Base-by-base conservation (phyloP, 2,329 filamentous ascomycete species). In the Fusarium chaquense region DNA sequence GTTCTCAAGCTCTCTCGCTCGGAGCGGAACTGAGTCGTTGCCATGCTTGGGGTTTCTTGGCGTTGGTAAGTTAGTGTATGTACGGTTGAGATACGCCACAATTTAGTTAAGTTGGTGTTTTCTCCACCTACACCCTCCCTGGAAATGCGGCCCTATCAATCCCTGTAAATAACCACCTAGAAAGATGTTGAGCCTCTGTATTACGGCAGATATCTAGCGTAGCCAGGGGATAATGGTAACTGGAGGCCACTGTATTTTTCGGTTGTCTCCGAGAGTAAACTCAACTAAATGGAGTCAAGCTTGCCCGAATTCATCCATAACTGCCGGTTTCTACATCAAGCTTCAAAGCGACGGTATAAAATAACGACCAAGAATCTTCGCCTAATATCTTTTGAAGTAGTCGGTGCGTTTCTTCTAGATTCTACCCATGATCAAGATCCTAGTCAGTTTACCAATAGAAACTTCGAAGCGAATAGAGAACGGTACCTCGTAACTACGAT, bases 51-150 rank as follows among this genome's bases (percentile, higher is more conserved):
- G 50, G 49, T 40, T 54, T 65, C 71, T 73, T 64, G 70, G 67
- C 57, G 55, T 46, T 58, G 47, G 62, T 49, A 46, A 46, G 44
- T 20, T 20, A 46, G 22, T 44, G 24, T 24, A 43, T 24, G 36
- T 24, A 40, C 61, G 64, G 68, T 70, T 75, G 58, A 69, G 64
- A 69, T 60, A 62, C 62, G 69, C 69, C 69, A 69, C 69, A 52
- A 26, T 30, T 40, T 40, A 52, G 49, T 53, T 40, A 43, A 56
- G 57, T 36, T 46, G 49, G 32, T 28, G 44, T 51, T 47, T 65
- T 71, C 70, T 62, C 66, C 69, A 69, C 62, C 53, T 52, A 20
- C 36, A 24, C 40, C 22, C 40, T 24, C 45, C 38, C 24, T 51
- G 47, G 20, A 28, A n/a, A 57, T 57, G 33, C 45, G 49, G 62